Percentiles rank a stretch among this genome's conserved stretches.
Evolutionary conservation across 2,329 filamentous ascomycete species (phyloP).

Genomic region (Trichoderma breve): DNA sequence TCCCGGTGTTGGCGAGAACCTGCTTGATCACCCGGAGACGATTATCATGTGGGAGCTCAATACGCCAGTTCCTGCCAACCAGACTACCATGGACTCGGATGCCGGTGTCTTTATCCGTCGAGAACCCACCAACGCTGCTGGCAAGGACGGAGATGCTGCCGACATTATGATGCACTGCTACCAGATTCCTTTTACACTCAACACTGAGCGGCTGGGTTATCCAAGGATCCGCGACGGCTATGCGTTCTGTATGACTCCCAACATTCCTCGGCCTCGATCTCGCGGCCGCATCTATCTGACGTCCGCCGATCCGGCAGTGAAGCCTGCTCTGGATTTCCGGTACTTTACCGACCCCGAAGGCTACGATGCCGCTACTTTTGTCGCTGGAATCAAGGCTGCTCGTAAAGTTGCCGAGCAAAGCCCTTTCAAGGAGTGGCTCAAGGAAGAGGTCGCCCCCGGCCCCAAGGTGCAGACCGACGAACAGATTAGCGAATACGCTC

Average conservation of each 20-base stretch:
- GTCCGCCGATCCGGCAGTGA: slow-evolving; percentile 69
- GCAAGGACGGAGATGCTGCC: slow-evolving; percentile 70
- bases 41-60: slow-evolving; percentile 75
- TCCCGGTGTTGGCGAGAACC: slow-evolving; percentile 59
- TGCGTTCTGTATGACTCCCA: slow-evolving; percentile 91
- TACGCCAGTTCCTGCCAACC: slow-evolving; percentile 69
- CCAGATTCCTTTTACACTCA: slow-evolving; percentile 88
- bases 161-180: slow-evolving; percentile 98
- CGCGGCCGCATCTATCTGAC: slow-evolving; percentile 76
- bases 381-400: slow-evolving; percentile 74
- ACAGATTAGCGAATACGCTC: slow-evolving; percentile 76
- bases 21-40: slow-evolving; percentile 59
- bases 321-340: slow-evolving; percentile 82
- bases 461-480: slow-evolving; percentile 72
- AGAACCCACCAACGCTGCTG: slow-evolving; percentile 64
- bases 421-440: slow-evolving; percentile 81
- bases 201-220: slow-evolving; percentile 78
- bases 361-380: slow-evolving; percentile 79
- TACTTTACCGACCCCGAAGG: slow-evolving; percentile 87
- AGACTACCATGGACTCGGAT: slow-evolving; percentile 90
- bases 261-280: slow-evolving; percentile 80
- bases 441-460: slow-evolving; percentile 76
- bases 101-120: slow-evolving; percentile 85
- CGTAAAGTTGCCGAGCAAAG: slow-evolving; percentile 71
- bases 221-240: slow-evolving; percentile 60